phyloP scores from a whole-genome alignment of 108 stramenopile genomes.

The Cafeteria roenbergensis region DNA sequence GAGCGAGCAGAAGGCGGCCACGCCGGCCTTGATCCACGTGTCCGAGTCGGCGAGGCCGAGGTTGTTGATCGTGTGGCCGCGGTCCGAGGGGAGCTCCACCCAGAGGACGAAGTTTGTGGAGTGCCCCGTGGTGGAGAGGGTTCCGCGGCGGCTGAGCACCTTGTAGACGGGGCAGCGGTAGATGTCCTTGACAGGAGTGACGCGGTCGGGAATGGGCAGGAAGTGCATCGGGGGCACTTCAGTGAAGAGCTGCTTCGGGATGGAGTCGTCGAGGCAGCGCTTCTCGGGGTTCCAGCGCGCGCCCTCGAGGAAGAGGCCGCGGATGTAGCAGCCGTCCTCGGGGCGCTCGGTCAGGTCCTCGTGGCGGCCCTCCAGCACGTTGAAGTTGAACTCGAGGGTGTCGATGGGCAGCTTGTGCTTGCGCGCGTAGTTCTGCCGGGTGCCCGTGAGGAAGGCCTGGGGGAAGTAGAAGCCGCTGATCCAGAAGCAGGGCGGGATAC shows the following conservation, averaged over 20 bases:
- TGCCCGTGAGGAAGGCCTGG: constrained; percentile 53
- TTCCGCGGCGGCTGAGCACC: constrained; percentile 35
- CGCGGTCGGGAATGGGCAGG: constrained; percentile 30
- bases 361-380: constrained; percentile 19
- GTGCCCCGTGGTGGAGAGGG: constrained; percentile 36
- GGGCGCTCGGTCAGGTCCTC: constrained; percentile 29
- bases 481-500: constrained; percentile 46
- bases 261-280: constrained; percentile 38
- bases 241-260: constrained; percentile 48
- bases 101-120: constrained; percentile 38
- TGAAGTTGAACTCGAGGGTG: constrained; percentile 36
- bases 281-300: constrained; percentile 40
- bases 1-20: constrained; percentile 49
- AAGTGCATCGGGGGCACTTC: constrained; percentile 48
- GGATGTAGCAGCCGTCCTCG: constrained; percentile 43
- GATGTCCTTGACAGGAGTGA: constrained; percentile 26
- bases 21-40: constrained; percentile 54
- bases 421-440: constrained; percentile 50
- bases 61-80: constrained; percentile 30
- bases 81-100: constrained; percentile 40
- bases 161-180: constrained; percentile 58
- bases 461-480: constrained; percentile 58
- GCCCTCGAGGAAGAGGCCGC: constrained; percentile 49
- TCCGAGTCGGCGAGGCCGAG: constrained; percentile 45
- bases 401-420: constrained; percentile 43